Evolutionary conservation across 2,329 filamentous ascomycete genomes (phyloP).

Genomic region (Harringtonia lauricola): DNA sequence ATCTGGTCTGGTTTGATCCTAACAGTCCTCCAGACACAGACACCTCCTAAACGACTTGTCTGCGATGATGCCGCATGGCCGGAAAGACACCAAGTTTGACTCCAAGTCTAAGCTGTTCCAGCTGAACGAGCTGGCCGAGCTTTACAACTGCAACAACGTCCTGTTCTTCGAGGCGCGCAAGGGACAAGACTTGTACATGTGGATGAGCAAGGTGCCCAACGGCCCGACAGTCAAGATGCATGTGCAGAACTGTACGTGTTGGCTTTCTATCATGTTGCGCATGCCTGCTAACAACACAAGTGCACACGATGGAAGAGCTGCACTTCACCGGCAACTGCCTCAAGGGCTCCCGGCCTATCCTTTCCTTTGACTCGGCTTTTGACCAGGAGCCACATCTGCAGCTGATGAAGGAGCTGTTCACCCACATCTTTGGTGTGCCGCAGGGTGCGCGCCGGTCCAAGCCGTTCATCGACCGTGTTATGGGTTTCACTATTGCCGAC

Average conservation of each 20-base stretch:
- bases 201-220: conserved; percentile 85
- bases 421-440: conserved; percentile 86
- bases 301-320: conserved; percentile 94
- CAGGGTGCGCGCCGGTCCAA: conserved; percentile 81
- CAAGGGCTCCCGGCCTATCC: conserved; percentile 80
- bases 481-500: conserved; percentile 82
- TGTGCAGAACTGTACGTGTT: conserved; percentile 56
- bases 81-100: conserved; percentile 94
- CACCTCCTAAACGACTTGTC: conserved; percentile 87
- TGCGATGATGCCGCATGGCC: conserved; percentile 77
- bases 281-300: conserved; percentile 23
- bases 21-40: conserved; percentile 54
- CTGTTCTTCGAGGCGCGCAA: conserved; percentile 95
- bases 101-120: conserved; percentile 81
- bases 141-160: conserved; percentile 82
- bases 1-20: background rate
- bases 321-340: conserved; percentile 96
- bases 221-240: conserved; percentile 54
- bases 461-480: conserved; percentile 91
- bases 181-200: conserved; percentile 86
- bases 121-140: conserved; percentile 62
- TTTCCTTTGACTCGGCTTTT: conserved; percentile 86
- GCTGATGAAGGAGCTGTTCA: conserved; percentile 81
- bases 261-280: background rate
- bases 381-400: conserved; percentile 69